Evolutionary conservation across 1,284 basidiomycete species (phyloP).

Genomic region (Hypsizygus ulmarius): DNA sequence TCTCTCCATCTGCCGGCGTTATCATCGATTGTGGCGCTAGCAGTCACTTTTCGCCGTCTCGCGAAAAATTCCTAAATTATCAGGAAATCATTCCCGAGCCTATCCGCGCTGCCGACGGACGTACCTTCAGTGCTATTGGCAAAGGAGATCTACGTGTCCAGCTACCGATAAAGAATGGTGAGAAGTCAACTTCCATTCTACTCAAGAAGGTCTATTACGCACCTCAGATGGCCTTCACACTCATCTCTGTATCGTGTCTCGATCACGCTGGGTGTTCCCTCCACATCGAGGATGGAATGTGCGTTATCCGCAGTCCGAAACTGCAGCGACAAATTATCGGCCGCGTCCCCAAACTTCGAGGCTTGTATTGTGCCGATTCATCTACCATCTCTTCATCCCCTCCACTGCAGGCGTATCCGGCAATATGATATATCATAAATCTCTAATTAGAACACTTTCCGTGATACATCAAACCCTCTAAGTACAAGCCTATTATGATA

Average conservation of each 20-base stretch:
- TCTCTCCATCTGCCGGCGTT: not conserved
- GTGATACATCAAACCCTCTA: too few species aligned
- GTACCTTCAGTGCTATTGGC: constrained; percentile 18
- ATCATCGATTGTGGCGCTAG: constrained; percentile 8
- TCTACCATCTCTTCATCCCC: not conserved
- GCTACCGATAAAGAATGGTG: constrained; percentile 19
- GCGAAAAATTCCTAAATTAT: constrained; percentile 19
- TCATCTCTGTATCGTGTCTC: too few species aligned
- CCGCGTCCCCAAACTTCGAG: constrained; percentile 21
- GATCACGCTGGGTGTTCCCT: too few species aligned
- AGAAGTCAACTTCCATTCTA: constrained; percentile 20
- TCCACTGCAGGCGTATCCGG: too few species aligned
- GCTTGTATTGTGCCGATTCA: constrained; percentile 28
- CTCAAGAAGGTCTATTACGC: constrained; percentile 33
- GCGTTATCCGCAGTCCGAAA: constrained; percentile 19
- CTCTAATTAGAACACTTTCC: too few species aligned
- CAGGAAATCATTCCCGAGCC: constrained; percentile 17
- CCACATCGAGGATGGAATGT: constrained; percentile 21
- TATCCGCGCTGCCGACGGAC: constrained; percentile 14
- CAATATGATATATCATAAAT: too few species aligned
- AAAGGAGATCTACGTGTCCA: constrained; percentile 19
- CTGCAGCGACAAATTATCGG: constrained; percentile 17
- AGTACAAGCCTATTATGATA: too few species aligned
- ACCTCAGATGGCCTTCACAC: too few species aligned
- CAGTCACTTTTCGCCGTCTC: constrained; percentile 3